These are phyloP conservation scores for Coprinopsis sp. DNA, from an alignment of 768 basidiomycete species.

Conservation along the genomic window DNA sequence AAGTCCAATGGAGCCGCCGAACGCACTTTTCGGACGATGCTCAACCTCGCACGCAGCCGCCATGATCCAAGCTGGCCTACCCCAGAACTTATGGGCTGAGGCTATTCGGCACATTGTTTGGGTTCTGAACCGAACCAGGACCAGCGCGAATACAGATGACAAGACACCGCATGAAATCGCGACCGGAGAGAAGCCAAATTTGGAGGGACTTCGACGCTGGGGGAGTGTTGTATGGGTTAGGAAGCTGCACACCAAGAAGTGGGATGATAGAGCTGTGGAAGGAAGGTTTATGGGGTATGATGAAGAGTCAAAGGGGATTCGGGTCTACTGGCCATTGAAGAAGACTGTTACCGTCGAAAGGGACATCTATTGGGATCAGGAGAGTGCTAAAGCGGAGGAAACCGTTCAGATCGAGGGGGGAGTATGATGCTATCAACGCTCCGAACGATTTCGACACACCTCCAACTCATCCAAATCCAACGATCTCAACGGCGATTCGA, in stretches of 20 bases:
- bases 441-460: no score
- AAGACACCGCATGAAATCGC: conserved; percentile 20
- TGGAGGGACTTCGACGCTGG: conserved; percentile 25
- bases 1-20: conserved; percentile 38
- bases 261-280: conserved; percentile 16
- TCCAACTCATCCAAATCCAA: no score
- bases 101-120: conserved; percentile 28
- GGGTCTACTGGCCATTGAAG: conserved; percentile 30
- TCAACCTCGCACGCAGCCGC: conserved; percentile 25
- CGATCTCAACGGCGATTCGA: no score
- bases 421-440: no score
- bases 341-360: conserved; percentile 24
- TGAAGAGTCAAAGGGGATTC: conserved; percentile 20
- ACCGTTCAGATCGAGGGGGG: conserved; percentile 22
- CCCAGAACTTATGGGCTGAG: conserved; percentile 33
- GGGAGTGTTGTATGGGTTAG: conserved; percentile 30
- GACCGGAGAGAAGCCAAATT: conserved; percentile 20
- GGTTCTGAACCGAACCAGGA: conserved; percentile 29
- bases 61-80: conserved; percentile 26
- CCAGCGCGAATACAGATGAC: conserved; percentile 17
- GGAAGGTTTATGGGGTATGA: conserved; percentile 33
- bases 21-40: conserved; percentile 27
- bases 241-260: conserved; percentile 4
- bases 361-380: conserved; percentile 21
- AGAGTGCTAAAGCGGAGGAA: conserved; percentile 6